These are phyloP conservation scores for Phialophora tarda DNA, from an alignment of 2,329 filamentous ascomycete species.

Conservation along the genomic window DNA sequence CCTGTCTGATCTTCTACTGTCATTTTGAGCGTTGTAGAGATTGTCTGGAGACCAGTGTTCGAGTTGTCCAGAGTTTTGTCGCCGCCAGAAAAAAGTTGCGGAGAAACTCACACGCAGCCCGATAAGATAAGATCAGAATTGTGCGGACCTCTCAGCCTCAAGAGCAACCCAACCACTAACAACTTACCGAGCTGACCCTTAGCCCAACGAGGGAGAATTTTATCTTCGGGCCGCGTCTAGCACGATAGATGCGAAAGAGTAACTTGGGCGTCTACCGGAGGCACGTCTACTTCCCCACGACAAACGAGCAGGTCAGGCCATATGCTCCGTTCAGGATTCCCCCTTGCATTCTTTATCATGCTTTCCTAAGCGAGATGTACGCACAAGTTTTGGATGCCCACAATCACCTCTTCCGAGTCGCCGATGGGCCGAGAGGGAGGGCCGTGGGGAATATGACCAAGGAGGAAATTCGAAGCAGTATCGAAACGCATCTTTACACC, in stretches of 20 bases:
- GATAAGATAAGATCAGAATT: slow-evolving; percentile 18
- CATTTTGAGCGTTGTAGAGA: slow-evolving; percentile 24
- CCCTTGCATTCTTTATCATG: background rate
- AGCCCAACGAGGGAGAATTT: background rate
- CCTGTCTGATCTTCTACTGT: slow-evolving; percentile 27
- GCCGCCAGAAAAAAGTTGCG: slow-evolving; percentile 5
- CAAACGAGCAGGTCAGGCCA: background rate
- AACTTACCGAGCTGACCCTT: background rate
- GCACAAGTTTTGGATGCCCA: no score
- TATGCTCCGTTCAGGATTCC: background rate
- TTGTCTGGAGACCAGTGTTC: background rate
- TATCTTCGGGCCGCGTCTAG: background rate
- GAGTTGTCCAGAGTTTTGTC: background rate
- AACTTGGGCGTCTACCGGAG: background rate
- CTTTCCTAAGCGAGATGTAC: no score
- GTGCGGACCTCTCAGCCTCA: background rate
- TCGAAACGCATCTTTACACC: no score
- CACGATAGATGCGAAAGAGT: background rate
- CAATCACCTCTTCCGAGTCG: no score
- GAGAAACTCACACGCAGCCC: background rate
- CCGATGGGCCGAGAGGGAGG: no score
- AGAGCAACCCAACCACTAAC: background rate
- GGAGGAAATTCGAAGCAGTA: no score
- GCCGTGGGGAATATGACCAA: no score
- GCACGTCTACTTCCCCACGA: background rate